Conservation (phyloP, 495 filamentous ascomycete species). For the Cairneyella variabilis region DNA sequence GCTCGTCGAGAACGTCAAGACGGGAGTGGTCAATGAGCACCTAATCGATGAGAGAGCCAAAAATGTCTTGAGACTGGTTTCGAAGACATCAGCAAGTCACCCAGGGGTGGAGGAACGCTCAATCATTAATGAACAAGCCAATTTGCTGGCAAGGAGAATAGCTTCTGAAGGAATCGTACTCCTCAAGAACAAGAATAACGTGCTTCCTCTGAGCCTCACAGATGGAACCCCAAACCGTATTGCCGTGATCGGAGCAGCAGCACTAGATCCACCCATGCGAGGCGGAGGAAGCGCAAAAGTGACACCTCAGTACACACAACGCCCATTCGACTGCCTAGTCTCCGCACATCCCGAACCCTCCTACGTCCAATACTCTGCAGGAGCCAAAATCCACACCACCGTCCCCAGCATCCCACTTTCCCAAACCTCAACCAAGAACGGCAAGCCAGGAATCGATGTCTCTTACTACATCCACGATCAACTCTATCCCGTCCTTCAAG, state of each 20-base stretch:
- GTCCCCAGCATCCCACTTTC: background rate
- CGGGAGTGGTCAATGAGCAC: slow-evolving; percentile 49
- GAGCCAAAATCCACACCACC: background rate
- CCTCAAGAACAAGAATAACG: slow-evolving; percentile 51
- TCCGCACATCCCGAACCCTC: too few relatives aligned
- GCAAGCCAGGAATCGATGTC: slow-evolving; percentile 7
- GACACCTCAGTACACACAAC: too few relatives aligned
- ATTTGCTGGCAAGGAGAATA: slow-evolving; percentile 45
- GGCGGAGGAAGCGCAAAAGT: slow-evolving; percentile 70
- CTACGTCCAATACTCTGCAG: background rate
- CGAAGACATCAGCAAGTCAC: slow-evolving; percentile 46
- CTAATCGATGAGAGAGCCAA: slow-evolving; percentile 56
- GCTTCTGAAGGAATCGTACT: slow-evolving; percentile 56
- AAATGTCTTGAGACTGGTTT: slow-evolving; percentile 55
- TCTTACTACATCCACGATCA: background rate
- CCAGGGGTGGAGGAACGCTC: slow-evolving; percentile 37
- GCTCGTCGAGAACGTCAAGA: slow-evolving; percentile 50
- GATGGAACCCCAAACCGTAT: slow-evolving; percentile 43
- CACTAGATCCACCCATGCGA: slow-evolving; percentile 59
- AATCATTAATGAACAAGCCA: slow-evolving; percentile 35
- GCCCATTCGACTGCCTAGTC: too few relatives aligned
- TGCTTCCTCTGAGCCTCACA: slow-evolving; percentile 47
- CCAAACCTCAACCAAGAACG: background rate
- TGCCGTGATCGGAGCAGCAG: slow-evolving; percentile 58
- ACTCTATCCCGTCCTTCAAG: background rate